phyloP scores from a whole-genome alignment of 345 rosid species.

The Bruguiera sexangula region DNA sequence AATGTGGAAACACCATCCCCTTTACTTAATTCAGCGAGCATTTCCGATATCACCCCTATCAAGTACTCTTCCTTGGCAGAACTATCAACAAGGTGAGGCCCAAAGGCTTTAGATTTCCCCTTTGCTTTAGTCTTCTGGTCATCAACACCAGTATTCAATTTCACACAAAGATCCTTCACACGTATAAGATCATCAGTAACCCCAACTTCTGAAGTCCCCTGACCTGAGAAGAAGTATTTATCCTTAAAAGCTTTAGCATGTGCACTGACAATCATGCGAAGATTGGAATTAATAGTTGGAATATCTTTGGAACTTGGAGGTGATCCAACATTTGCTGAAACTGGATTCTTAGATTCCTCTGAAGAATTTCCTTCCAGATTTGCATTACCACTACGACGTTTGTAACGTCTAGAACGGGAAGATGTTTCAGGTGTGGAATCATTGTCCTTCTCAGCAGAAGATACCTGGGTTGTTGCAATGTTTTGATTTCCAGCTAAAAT shows the following conservation, averaged over 20 bases:
- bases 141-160: conserved; percentile 69
- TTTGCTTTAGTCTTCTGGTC: conserved; percentile 81
- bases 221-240: conserved; percentile 73
- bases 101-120: conserved; percentile 84
- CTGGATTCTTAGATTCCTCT: conserved; percentile 63
- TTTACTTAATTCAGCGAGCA: conserved; percentile 80
- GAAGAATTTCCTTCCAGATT: conserved; percentile 60
- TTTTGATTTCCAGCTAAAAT: conserved; percentile 61
- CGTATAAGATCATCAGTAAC: conserved; percentile 91
- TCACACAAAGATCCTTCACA: conserved; percentile 75
- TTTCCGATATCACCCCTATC: conserved; percentile 70
- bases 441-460: conserved; percentile 70
- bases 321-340: conserved; percentile 52
- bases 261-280: conserved; percentile 69
- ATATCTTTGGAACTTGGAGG: conserved; percentile 65
- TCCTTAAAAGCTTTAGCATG: conserved; percentile 90
- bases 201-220: conserved; percentile 73
- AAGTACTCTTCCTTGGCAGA: conserved; percentile 78
- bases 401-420: conserved; percentile 84
- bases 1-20: conserved; percentile 99
- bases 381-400: conserved; percentile 68
- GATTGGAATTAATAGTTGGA: conserved; percentile 61
- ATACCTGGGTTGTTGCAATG: conserved; percentile 39
- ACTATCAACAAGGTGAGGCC: conserved; percentile 45
- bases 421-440: conserved; percentile 60